These are phyloP conservation scores for Zygosaccharomyces kombuchaensis DNA, from an alignment of 805 yeast genomes.

Conservation along the genomic window DNA sequence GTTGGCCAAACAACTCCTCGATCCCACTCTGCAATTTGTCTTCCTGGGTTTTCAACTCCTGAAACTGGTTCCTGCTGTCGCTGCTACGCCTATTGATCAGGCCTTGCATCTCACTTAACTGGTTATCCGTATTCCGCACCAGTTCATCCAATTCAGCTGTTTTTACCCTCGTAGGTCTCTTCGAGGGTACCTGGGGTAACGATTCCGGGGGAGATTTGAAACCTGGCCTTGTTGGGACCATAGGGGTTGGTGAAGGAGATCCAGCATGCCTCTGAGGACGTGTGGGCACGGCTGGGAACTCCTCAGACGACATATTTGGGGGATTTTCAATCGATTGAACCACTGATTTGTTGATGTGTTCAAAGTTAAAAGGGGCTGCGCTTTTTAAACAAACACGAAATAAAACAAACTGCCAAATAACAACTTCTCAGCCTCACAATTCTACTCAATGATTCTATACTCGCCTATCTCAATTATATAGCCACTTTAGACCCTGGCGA, in stretches of 20 bases:
- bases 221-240: slow-evolving; percentile 12
- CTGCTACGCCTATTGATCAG: not conserved
- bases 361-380: slow-evolving; percentile 3
- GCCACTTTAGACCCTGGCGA: not conserved
- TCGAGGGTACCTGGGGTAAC: slow-evolving; percentile 10
- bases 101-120: slow-evolving; percentile 15
- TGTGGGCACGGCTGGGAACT: slow-evolving; percentile 30
- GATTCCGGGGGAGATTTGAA: slow-evolving; percentile 7
- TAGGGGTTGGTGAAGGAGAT: slow-evolving; percentile 11
- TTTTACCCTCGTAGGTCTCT: slow-evolving; percentile 9
- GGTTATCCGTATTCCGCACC: slow-evolving; percentile 13
- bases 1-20: slow-evolving; percentile 1
- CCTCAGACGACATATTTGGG: slow-evolving; percentile 13
- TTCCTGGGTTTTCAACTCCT: not conserved
- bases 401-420: not conserved
- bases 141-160: slow-evolving; percentile 14
- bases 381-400: not conserved
- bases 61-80: not conserved
- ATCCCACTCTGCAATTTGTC: slow-evolving; percentile 3
- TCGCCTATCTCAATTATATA: slow-evolving; percentile 1
- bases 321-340: not conserved
- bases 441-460: slow-evolving; percentile 2
- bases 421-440: not conserved
- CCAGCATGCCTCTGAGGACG: slow-evolving; percentile 16
- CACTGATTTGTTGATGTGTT: not conserved